A percentile compares a stretch with the other conserved stretches of the same genome.
These are phyloP conservation scores for Acacia melanoxylon DNA, from an alignment of 306 rosid genomes.

Conservation along the genomic window DNA sequence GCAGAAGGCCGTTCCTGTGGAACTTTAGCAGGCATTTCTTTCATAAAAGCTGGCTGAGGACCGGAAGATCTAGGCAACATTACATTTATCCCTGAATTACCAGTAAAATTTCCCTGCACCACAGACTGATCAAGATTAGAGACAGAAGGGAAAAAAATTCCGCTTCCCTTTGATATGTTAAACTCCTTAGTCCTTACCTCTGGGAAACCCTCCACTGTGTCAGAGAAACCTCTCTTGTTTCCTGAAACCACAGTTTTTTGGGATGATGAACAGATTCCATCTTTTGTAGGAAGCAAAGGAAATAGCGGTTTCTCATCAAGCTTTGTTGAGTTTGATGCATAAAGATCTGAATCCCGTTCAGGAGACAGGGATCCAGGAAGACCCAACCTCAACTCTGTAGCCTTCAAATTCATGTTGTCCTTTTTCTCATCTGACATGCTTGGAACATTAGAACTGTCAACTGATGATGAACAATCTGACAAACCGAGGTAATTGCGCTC, in stretches of 20 bases:
- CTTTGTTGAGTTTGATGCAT: slow-evolving; percentile 44
- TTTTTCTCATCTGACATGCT: slow-evolving; percentile 64
- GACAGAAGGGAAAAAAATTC: slow-evolving; percentile 38
- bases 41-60: slow-evolving; percentile 48
- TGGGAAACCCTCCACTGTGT: slow-evolving; percentile 70
- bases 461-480: slow-evolving; percentile 93
- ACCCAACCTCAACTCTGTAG: slow-evolving; percentile 89
- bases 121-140: slow-evolving; percentile 40
- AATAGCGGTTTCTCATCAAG: slow-evolving; percentile 81
- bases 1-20: slow-evolving; percentile 65
- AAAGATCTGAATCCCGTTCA: slow-evolving; percentile 54
- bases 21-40: slow-evolving; percentile 60
- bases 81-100: slow-evolving; percentile 51
- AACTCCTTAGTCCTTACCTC: slow-evolving; percentile 56
- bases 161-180: slow-evolving; percentile 36
- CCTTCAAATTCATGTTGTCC: slow-evolving; percentile 71
- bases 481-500: slow-evolving; percentile 85
- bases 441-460: slow-evolving; percentile 74
- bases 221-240: slow-evolving; percentile 89
- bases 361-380: slow-evolving; percentile 96
- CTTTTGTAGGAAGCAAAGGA: slow-evolving; percentile 84
- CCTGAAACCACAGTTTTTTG: slow-evolving; percentile 74
- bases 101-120: slow-evolving; percentile 69
- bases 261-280: slow-evolving; percentile 53
- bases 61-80: slow-evolving; percentile 69